phyloP scores from a whole-genome alignment of 352 stramenopile genomes.

The Globisporangium rhizosaccharum region DNA sequence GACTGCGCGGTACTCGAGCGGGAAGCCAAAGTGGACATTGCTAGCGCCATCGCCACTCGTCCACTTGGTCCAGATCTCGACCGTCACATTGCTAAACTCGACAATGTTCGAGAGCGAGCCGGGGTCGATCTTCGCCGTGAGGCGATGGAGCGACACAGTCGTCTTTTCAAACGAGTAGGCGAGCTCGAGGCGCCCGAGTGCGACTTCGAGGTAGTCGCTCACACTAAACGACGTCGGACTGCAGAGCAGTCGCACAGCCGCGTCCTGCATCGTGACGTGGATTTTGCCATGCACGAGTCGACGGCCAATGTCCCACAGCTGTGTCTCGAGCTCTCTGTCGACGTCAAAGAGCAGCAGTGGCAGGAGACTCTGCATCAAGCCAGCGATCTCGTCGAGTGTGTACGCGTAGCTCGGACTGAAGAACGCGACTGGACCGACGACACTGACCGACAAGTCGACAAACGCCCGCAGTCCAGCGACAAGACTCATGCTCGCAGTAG shows the following conservation, averaged over 20 bases:
- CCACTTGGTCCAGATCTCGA: constrained; percentile 53
- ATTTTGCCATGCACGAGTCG: constrained; percentile 56
- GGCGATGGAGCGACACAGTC: constrained; percentile 33
- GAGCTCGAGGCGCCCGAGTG: constrained; percentile 27
- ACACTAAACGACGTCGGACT: constrained; percentile 41
- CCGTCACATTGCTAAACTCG: constrained; percentile 45
- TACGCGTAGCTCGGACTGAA: constrained; percentile 57
- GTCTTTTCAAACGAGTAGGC: constrained; percentile 27
- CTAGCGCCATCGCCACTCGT: constrained; percentile 13
- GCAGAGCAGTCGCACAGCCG: constrained; percentile 38
- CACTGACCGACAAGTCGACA: constrained; percentile 28
- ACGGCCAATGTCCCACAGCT: constrained; percentile 51
- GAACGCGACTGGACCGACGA: constrained; percentile 31
- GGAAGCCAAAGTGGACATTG: constrained; percentile 42
- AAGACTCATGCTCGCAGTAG: constrained; percentile 6
- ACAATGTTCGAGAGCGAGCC: constrained; percentile 50
- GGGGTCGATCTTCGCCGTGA: constrained; percentile 66
- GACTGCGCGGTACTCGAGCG: constrained; percentile 27
- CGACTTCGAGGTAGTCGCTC: constrained; percentile 50
- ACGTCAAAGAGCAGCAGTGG: constrained; percentile 41
- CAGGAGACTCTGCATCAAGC: constrained; percentile 23
- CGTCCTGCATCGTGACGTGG: constrained; percentile 26
- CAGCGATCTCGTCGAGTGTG: constrained; percentile 42
- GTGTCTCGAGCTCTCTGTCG: constrained; percentile 28
- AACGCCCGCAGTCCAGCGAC: constrained; percentile 32